Evolutionary conservation across 148 eudicot genomes (phyloP).

Genomic region (Rhododendron molle): DNA sequence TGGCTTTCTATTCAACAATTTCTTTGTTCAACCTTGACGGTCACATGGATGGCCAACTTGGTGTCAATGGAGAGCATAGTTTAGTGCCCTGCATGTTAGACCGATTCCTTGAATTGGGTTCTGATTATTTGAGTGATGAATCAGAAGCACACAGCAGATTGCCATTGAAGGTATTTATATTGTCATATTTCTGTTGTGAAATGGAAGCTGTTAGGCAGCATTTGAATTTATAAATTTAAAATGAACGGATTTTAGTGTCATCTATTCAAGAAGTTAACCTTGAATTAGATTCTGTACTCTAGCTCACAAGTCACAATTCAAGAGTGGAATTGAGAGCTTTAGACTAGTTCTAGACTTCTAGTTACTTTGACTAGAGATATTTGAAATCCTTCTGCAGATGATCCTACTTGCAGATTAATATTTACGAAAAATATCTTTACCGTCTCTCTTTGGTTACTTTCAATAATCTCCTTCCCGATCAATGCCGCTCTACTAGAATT

Average conservation of each 20-base stretch:
- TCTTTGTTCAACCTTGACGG: conserved; percentile 35
- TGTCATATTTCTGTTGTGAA: background rate
- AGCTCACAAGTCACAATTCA: background rate
- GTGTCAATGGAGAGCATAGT: conserved; percentile 50
- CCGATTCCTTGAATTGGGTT: conserved; percentile 37
- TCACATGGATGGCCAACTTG: conserved; percentile 73
- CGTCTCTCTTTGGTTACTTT: background rate
- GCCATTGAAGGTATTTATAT: conserved; percentile 46
- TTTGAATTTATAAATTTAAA: background rate
- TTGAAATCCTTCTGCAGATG: background rate
- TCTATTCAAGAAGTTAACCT: background rate
- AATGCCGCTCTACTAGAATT: background rate
- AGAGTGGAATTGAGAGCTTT: background rate
- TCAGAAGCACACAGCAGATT: conserved; percentile 27
- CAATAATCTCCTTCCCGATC: background rate
- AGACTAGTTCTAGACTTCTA: background rate
- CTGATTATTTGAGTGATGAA: conserved; percentile 31
- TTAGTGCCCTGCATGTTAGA: conserved; percentile 44
- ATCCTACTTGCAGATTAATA: background rate
- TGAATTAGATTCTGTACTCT: background rate
- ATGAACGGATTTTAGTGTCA: background rate
- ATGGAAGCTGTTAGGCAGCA: background rate
- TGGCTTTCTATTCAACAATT: background rate
- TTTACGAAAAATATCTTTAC: background rate
- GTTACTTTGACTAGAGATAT: background rate